phyloP scores from a whole-genome alignment of 257 asterid genomes.

The Catharanthus roseus region DNA sequence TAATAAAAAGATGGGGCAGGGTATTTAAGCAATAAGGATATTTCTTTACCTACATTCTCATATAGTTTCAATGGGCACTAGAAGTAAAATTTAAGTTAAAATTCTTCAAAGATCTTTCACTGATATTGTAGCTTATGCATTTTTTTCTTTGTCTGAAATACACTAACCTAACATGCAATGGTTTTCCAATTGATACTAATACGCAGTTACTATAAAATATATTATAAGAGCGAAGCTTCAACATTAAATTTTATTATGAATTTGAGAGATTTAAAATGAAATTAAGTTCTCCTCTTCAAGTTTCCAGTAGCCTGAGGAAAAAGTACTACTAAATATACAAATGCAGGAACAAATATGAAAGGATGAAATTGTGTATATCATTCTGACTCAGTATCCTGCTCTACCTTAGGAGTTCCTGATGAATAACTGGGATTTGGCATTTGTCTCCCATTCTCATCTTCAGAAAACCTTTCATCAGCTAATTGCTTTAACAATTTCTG shows the following conservation, averaged over 20 bases:
- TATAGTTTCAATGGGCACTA: background rate
- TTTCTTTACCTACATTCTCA: background rate
- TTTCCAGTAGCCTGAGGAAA: background rate
- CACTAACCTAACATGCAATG: background rate
- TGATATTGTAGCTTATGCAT: conserved; percentile 2
- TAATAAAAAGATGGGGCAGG: background rate
- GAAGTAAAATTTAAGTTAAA: background rate
- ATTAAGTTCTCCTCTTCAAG: background rate
- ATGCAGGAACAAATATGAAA: background rate
- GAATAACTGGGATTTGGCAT: conserved; percentile 31
- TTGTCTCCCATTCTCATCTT: conserved; percentile 36
- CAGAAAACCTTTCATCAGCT: conserved; percentile 64
- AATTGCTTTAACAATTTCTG: conserved; percentile 78
- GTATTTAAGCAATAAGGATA: background rate
- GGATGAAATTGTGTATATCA: background rate
- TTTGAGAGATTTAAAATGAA: background rate
- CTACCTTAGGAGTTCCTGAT: conserved; percentile 58
- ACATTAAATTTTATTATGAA: background rate
- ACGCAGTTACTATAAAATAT: background rate
- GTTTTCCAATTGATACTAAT: background rate
- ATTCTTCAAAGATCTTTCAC: background rate
- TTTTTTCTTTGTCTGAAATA: background rate
- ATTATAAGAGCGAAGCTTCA: background rate
- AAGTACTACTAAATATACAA: background rate
- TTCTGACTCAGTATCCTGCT: conserved; percentile 13